phyloP scores from a whole-genome alignment of 768 basidiomycete species.

The Coprinopsis strossmayeri region DNA sequence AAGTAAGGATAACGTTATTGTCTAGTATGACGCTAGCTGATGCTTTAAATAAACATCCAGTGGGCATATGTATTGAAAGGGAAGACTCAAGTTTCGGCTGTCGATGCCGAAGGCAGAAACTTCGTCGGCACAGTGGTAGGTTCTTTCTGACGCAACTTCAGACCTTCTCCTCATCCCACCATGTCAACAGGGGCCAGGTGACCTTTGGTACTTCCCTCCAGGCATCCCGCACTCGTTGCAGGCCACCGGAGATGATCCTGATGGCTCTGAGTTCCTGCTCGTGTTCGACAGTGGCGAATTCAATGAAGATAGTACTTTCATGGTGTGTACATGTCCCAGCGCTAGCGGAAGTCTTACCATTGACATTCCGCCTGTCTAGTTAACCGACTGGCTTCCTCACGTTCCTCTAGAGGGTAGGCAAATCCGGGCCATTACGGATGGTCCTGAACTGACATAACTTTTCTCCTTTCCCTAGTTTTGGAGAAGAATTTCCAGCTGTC shows the following conservation, averaged over 20 bases:
- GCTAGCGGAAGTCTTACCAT: too few relatives aligned
- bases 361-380: slow-evolving; percentile 19
- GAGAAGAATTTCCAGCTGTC: slow-evolving; percentile 45
- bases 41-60: slow-evolving; percentile 21
- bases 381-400: slow-evolving; percentile 52
- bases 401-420: slow-evolving; percentile 39
- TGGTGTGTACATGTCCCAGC: slow-evolving; percentile 23
- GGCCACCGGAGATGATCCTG: slow-evolving; percentile 36
- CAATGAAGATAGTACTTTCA: slow-evolving; percentile 47
- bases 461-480: slow-evolving; percentile 27
- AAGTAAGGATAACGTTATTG: slow-evolving; percentile 27
- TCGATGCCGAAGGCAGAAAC: slow-evolving; percentile 42
- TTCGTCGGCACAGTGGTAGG: slow-evolving; percentile 44
- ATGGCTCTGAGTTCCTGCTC: slow-evolving; percentile 47
- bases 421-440: background rate
- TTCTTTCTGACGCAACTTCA: slow-evolving; percentile 1
- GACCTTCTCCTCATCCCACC: background rate
- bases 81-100: slow-evolving; percentile 38
- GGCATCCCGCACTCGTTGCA: slow-evolving; percentile 52
- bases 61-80: slow-evolving; percentile 52
- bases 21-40: too few relatives aligned
- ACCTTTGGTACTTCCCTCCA: slow-evolving; percentile 53
- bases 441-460: background rate
- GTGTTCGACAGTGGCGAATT: slow-evolving; percentile 48
- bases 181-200: slow-evolving; percentile 32